Base-by-base conservation (phyloP, 148 eudicot genomes). In the Cornus controversa region DNA sequence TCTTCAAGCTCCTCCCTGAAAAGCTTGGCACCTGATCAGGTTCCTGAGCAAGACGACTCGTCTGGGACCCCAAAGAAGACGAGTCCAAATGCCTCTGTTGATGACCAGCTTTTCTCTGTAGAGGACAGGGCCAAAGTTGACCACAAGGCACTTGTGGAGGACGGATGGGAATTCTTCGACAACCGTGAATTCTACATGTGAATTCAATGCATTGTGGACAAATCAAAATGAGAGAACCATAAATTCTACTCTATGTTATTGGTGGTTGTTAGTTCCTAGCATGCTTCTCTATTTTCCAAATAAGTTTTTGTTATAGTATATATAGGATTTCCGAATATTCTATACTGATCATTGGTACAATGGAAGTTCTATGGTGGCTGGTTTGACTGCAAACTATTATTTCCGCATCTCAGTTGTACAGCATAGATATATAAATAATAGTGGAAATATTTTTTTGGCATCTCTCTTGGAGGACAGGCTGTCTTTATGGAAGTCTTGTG, bases 101-200 rank as follows among this genome's bases (percentile, higher is more conserved):
- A 69, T 67, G 79, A 85, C 63, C 74, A 77, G 81, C 72, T 76
- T 28, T 47, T 66, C 29, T 60, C n/a, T 22, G 85, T 76, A 50
- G 86, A 84, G 65, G 83, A 79, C 68, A 54, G 67, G 42, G 71
- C 26, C 22, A 75, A 75, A 65, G 71, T 71, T 15, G 40, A 72
- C n/a, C 71, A 37, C 27, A 82, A 86, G 72, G 87, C 77, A 58
- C 77, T 80, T 73, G 64, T 67, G 67, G 97, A 91, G 65, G 97
- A 90, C 2, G 97, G 84, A 66, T 93, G 97, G 97, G 93, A 91
- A 26, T 66, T 93, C 66, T 89, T 87, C 26, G 91, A 91, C 31
- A 73, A 75, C 47, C 24, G 54, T 13, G 84, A 78, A 13, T 47
- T 29, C 18, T 11, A 73, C 69, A 24, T 8, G 4, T 76, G 73